Conservation (phyloP, 345 rosid species). For the Melaleuca quinquenervia region DNA sequence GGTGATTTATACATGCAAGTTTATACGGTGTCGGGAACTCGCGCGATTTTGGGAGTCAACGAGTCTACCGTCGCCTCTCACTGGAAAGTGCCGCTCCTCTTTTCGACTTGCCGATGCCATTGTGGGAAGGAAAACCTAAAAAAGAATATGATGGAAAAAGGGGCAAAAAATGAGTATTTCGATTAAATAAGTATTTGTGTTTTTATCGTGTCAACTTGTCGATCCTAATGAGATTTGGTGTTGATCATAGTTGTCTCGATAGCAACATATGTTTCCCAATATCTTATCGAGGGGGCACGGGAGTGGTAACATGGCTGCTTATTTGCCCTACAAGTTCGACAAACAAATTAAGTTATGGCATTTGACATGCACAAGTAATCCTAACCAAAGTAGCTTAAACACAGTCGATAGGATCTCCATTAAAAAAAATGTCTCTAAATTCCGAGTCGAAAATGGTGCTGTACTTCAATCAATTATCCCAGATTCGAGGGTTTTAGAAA, state of each 20-base stretch:
- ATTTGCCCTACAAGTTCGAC: rapidly evolving
- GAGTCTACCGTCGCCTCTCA: not conserved
- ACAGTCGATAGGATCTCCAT: rapidly evolving
- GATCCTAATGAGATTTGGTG: not conserved
- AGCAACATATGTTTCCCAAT: not conserved
- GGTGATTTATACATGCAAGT: not conserved
- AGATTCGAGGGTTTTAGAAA: not conserved
- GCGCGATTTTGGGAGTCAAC: not conserved
- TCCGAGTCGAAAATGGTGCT: rapidly evolving
- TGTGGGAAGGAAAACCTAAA: too few species aligned
- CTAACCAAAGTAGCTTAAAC: rapidly evolving
- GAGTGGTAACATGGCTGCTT: rapidly evolving
- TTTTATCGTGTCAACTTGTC: not conserved
- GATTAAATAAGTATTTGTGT: not conserved
- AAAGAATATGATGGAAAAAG: too few species aligned
- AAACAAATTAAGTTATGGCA: rapidly evolving
- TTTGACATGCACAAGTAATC: rapidly evolving
- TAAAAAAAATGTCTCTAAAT: rapidly evolving
- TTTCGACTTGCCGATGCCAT: not conserved
- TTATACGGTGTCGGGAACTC: not conserved
- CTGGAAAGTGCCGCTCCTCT: not conserved
- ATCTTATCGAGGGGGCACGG: rapidly evolving
- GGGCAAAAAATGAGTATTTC: not conserved
- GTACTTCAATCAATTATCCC: not conserved
- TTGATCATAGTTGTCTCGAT: not conserved